Evolutionary conservation across 2,329 filamentous ascomycete genomes (phyloP), one percentile per base, ranked within the genome.

Genomic region (Phaeomoniella chlamydospora): DNA sequence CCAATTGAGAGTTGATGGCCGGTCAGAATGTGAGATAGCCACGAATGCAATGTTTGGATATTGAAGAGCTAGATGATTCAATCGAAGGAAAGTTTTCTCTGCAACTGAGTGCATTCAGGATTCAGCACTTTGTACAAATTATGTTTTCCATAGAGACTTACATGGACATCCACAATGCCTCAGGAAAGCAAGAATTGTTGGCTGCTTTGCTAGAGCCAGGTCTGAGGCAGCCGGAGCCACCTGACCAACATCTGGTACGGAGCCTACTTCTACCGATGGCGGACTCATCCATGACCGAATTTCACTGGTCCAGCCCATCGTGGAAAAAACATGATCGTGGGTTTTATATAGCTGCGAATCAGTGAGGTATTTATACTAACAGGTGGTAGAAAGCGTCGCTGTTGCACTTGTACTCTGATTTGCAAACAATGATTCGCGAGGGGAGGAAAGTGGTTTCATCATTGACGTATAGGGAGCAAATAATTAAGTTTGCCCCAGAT

Each of bases 91-190:
- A 10, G 68, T 70, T 52, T 80, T 80, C 50, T 81, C 77, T 11
- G 77, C 76, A 52, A 81, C 77, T 80, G 38, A 3, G 19, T 1
- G 15, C 26, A 12, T 37, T 29, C 33, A 15, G 34, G 33, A 32
- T 13, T 17, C 13, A 13, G 18, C 9, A 31, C 14, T 5, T 18
- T 13, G 16, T 15, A 26, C 12, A 15, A 4, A n/a, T 5, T 30
- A 4, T 16, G 19, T 18, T 18, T 36, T 14, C 32, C 36, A 14
- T 15, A 6, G 55, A 18, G 10, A 37, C 67, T 50, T 67, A 80
- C 79, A 82, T 9, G 79, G 79, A 58, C 78, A 82, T 19, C 79
- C 80, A 51, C 78, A 84, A 52, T 84, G 78, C 19, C 80, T 65
- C 4, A 85, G 63, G 48, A 85, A 85, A 12, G 73, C 67, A 14